phyloP scores from a whole-genome alignment of 129 eudicot genomes.

The Sambucus nigra region DNA sequence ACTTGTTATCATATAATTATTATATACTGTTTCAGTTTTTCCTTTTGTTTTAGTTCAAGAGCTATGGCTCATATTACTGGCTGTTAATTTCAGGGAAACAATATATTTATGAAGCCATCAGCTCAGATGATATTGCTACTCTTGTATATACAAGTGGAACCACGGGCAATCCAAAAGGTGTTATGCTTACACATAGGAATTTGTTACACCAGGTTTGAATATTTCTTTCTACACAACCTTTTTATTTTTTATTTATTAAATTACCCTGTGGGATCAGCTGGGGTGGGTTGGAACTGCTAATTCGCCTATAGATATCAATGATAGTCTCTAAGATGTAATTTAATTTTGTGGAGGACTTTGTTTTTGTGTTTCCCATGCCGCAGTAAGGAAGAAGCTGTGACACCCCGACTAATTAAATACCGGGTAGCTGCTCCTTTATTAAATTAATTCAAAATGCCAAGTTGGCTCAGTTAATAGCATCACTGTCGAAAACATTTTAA shows the following conservation, averaged over 20 bases:
- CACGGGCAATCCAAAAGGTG: constrained; percentile 97
- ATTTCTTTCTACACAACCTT: constrained; percentile 4
- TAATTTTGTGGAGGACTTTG: too few relatives aligned
- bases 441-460: too few relatives aligned
- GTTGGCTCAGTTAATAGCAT: too few relatives aligned
- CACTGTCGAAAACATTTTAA: too few relatives aligned
- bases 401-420: too few relatives aligned
- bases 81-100: constrained; percentile 42
- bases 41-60: neutral
- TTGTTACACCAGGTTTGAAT: constrained; percentile 81
- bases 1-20: neutral
- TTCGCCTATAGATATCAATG: too few relatives aligned
- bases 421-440: too few relatives aligned
- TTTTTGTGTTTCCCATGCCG: too few relatives aligned
- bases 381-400: too few relatives aligned
- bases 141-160: constrained; percentile 92
- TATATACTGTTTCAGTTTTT: neutral
- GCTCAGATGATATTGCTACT: constrained; percentile 76
- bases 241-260: neutral
- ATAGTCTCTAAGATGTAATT: too few relatives aligned
- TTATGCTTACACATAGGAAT: constrained; percentile 86
- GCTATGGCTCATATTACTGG: constrained; percentile 4
- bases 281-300: too few relatives aligned
- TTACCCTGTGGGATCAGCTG: too few relatives aligned
- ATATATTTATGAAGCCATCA: constrained; percentile 61